A percentile compares a stretch with the other conserved stretches of the same genome.
Conservation (phyloP, 805 yeast species). For the Starmerella vaccinii region DNA sequence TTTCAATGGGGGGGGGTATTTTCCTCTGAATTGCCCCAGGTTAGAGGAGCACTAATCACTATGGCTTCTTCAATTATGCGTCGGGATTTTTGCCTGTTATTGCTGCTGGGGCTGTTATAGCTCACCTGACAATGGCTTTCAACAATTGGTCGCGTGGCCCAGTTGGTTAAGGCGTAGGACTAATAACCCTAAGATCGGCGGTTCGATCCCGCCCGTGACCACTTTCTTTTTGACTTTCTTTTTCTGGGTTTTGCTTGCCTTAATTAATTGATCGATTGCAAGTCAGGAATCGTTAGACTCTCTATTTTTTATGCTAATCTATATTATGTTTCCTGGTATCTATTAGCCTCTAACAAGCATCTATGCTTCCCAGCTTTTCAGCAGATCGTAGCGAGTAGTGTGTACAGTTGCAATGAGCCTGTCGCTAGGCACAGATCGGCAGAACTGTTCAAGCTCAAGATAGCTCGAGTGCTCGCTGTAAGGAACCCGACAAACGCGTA, state of each 20-base stretch:
- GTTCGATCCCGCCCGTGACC: conserved; percentile 37
- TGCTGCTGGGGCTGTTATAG: not conserved
- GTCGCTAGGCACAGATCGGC: conserved; percentile 41
- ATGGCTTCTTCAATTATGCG: too few species aligned
- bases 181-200: conserved; percentile 45
- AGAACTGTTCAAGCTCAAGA: conserved; percentile 62
- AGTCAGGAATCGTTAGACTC: too few species aligned
- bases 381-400: conserved; percentile 20
- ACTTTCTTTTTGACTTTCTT: conserved; percentile 15
- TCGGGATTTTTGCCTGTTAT: not conserved
- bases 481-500: conserved; percentile 57
- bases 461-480: conserved; percentile 93
- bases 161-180: conserved; percentile 54
- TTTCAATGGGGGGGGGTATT: too few species aligned
- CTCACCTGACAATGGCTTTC: not conserved
- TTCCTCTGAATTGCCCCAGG: too few species aligned
- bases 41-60: too few species aligned
- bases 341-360: too few species aligned
- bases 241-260: not conserved
- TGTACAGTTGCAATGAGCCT: conserved; percentile 70
- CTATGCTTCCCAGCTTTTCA: conserved; percentile 19
- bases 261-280: too few species aligned
- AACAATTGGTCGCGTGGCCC: conserved; percentile 43
- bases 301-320: too few species aligned
- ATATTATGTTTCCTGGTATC: too few species aligned